A percentile compares a stretch with the other conserved stretches of the same genome.
Conservation (phyloP, 1,284 basidiomycete genomes). For the Wallemia hederae region DNA sequence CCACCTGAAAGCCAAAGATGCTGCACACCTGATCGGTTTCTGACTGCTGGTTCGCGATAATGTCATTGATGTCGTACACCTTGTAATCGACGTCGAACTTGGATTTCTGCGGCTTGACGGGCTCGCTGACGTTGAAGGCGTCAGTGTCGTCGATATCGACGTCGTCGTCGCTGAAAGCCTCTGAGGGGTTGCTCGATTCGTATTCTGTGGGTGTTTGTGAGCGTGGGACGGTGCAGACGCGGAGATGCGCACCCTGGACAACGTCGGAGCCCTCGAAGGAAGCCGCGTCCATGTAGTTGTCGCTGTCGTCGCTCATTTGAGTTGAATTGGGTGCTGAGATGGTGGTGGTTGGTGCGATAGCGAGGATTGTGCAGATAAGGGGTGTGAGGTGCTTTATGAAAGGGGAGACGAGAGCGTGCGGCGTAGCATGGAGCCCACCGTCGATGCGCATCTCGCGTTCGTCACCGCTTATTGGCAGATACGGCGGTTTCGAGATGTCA, state of each 20-base stretch:
- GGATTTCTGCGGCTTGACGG: background rate
- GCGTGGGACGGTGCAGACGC: background rate
- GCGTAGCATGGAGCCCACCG: too few species aligned
- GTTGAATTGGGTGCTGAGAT: background rate
- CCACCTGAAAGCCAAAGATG: slow-evolving; percentile 5
- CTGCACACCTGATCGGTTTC: slow-evolving; percentile 5
- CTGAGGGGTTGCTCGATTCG: background rate
- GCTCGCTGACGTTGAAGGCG: background rate
- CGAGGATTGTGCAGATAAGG: background rate
- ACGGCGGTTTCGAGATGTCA: too few species aligned
- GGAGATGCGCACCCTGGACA: background rate
- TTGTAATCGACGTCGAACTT: slow-evolving; percentile 4
- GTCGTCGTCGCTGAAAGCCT: background rate
- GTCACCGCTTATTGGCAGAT: too few species aligned
- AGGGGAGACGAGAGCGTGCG: too few species aligned
- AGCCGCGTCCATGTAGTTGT: background rate
- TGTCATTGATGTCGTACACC: slow-evolving; percentile 4
- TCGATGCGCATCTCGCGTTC: too few species aligned
- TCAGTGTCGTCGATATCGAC: background rate
- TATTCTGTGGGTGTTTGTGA: background rate
- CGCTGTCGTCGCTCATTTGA: background rate
- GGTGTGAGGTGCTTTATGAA: too few species aligned
- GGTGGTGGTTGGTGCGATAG: background rate
- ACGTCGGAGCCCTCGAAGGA: background rate
- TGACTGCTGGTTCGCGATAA: slow-evolving; percentile 3